phyloP scores from a whole-genome alignment of 345 rosid species.

The Corymbia maculata region DNA sequence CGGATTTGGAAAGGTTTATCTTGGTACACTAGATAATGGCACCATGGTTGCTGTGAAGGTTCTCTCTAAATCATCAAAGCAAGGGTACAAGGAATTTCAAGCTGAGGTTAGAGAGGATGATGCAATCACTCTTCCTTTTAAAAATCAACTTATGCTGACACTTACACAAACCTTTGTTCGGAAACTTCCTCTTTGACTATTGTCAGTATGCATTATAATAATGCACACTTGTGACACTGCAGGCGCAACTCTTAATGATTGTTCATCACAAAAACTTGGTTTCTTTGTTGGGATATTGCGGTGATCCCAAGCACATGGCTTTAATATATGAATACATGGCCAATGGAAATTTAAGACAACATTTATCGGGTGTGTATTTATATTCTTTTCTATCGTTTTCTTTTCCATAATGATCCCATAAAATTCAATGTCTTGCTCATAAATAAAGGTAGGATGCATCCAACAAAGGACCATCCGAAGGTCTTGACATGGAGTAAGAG shows the following conservation, averaged over 20 bases:
- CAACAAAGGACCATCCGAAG: background rate
- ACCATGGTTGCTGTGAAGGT: slow-evolving; percentile 16
- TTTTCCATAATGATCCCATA: background rate
- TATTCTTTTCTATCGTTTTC: background rate
- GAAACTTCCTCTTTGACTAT: background rate
- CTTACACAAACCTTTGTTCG: accelerated
- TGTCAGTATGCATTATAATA: background rate
- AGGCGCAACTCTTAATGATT: slow-evolving; percentile 13
- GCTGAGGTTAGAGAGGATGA: slow-evolving; percentile 8
- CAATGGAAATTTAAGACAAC: slow-evolving; percentile 12
- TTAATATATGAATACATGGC: slow-evolving; percentile 29
- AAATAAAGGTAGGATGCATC: background rate
- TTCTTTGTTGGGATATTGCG: slow-evolving; percentile 17
- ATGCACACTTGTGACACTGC: background rate
- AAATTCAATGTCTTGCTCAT: background rate
- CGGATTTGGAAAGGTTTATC: slow-evolving; percentile 20
- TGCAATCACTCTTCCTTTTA: background rate
- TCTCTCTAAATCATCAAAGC: slow-evolving; percentile 8
- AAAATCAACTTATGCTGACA: background rate
- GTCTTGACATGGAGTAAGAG: slow-evolving; percentile 2
- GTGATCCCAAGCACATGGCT: slow-evolving; percentile 9
- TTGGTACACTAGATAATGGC: slow-evolving; percentile 6
- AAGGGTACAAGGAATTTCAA: slow-evolving; percentile 19
- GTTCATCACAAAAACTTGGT: slow-evolving; percentile 21
- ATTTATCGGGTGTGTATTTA: slow-evolving; percentile 13